A percentile compares a stretch with the other conserved stretches of the same genome.
Conservation (phyloP, 1,284 basidiomycete species). For the Cutaneotrichosporon sp. region DNA sequence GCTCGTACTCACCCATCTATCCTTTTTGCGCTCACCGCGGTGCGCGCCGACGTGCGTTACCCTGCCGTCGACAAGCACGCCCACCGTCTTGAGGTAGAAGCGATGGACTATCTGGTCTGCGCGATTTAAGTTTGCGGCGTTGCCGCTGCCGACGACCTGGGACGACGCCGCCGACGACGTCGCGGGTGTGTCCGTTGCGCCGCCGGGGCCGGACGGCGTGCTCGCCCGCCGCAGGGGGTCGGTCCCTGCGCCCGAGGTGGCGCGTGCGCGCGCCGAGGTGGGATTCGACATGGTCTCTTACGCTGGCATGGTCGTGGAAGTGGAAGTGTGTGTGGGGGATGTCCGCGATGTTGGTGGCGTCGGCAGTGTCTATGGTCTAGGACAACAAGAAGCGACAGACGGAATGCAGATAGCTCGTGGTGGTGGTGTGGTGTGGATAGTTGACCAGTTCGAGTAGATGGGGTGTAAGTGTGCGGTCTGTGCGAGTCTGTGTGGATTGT, state of each 20-base stretch:
- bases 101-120: constrained; percentile 45
- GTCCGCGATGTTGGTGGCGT: not conserved
- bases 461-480: too few relatives aligned
- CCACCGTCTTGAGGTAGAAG: constrained; percentile 47
- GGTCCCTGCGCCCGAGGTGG: not conserved
- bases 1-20: constrained; percentile 42
- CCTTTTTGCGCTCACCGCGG: constrained; percentile 34
- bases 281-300: constrained; percentile 3
- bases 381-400: not conserved
- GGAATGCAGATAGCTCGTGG: too few relatives aligned
- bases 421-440: too few relatives aligned
- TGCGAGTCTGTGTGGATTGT: not conserved
- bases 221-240: not conserved
- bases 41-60: constrained; percentile 36
- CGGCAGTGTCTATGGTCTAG: too few relatives aligned
- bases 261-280: constrained; percentile 1
- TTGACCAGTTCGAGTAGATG: too few relatives aligned
- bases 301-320: constrained; percentile 2
- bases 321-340: not conserved
- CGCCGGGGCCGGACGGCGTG: not conserved
- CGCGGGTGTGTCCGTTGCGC: constrained; percentile 5
- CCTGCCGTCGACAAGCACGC: constrained; percentile 40
- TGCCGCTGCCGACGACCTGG: constrained; percentile 10
- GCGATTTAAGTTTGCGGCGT: constrained; percentile 13
- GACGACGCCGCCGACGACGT: constrained; percentile 23